Evolutionary conservation across 2,329 filamentous ascomycete species (phyloP).

Genomic region (Trichoderma citrinoviride): DNA sequence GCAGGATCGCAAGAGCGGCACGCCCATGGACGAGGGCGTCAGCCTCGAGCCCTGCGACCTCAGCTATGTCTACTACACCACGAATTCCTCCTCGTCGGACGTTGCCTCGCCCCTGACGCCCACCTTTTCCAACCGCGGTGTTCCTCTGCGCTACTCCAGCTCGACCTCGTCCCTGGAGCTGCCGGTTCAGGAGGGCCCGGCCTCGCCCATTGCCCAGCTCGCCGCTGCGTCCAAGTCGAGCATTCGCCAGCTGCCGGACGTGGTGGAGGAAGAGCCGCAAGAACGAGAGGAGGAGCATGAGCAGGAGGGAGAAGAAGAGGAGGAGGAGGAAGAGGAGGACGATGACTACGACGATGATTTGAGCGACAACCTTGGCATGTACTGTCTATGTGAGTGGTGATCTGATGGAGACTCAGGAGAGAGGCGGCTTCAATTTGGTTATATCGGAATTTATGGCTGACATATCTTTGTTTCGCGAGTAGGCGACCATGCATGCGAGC

Average conservation of each 20-base stretch:
- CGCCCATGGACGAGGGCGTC: slow-evolving; percentile 39
- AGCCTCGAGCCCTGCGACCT: slow-evolving; percentile 37
- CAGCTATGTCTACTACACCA: slow-evolving; percentile 44
- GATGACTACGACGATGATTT: slow-evolving; percentile 46
- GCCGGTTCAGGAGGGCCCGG: slow-evolving; percentile 33
- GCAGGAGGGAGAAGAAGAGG: slow-evolving; percentile 55
- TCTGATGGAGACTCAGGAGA: neutral
- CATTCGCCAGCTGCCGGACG: slow-evolving; percentile 72
- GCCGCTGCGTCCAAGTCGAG: slow-evolving; percentile 47
- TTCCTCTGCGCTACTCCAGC: slow-evolving; percentile 65
- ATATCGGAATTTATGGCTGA: slow-evolving; percentile 12
- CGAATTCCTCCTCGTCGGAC: slow-evolving; percentile 62
- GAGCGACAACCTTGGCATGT: slow-evolving; percentile 45
- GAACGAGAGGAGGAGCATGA: slow-evolving; percentile 65
- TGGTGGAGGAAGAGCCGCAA: slow-evolving; percentile 79
- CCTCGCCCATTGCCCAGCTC: slow-evolving; percentile 41
- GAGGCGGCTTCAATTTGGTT: no score
- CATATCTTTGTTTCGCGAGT: slow-evolving; percentile 22
- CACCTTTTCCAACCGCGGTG: slow-evolving; percentile 60
- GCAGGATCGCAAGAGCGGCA: slow-evolving; percentile 48
- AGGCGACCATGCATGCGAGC: slow-evolving; percentile 63
- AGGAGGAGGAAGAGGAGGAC: slow-evolving; percentile 52
- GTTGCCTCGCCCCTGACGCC: slow-evolving; percentile 68
- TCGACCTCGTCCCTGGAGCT: slow-evolving; percentile 76
- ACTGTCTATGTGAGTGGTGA: slow-evolving; percentile 70